These are phyloP conservation scores for Keithomyces neogunnii DNA, from an alignment of 2,329 filamentous ascomycete genomes.

Conservation along the genomic window DNA sequence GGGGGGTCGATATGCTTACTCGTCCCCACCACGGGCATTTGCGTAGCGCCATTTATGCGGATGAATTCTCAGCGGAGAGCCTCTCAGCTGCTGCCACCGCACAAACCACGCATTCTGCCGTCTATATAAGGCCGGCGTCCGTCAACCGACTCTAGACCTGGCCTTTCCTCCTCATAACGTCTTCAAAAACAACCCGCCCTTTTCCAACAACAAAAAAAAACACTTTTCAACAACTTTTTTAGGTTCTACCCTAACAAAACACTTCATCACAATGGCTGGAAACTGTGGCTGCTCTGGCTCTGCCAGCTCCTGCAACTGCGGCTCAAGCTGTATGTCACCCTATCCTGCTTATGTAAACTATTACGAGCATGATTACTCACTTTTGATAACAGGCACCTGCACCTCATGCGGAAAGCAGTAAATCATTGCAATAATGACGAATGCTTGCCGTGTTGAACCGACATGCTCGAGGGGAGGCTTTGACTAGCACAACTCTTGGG, in stretches of 20 bases:
- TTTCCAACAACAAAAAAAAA: conserved; percentile 3
- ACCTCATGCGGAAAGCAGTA: conserved; percentile 18
- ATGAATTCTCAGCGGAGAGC: too few species aligned
- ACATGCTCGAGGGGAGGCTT: neutral
- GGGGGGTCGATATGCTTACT: too few species aligned
- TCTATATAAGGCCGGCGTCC: conserved; percentile 19
- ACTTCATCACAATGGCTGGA: conserved; percentile 24
- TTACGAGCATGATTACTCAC: neutral
- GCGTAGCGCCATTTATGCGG: too few species aligned
- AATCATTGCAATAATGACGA: neutral
- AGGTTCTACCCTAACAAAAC: conserved; percentile 2
- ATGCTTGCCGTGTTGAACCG: too few species aligned
- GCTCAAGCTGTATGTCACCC: conserved; percentile 24
- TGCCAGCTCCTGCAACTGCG: conserved; percentile 25
- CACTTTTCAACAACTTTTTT: conserved; percentile 1
- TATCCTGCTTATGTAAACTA: conserved; percentile 5
- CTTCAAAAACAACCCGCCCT: conserved; percentile 11
- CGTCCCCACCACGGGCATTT: too few species aligned
- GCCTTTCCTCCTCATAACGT: neutral
- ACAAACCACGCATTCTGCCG: conserved; percentile 5
- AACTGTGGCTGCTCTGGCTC: conserved; percentile 28
- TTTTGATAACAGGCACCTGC: conserved; percentile 20
- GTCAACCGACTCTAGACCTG: conserved; percentile 4
- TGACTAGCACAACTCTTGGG: too few species aligned
- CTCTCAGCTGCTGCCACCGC: conserved; percentile 2